phyloP scores from a whole-genome alignment of 768 basidiomycete species.

The Epithele typhae region DNA sequence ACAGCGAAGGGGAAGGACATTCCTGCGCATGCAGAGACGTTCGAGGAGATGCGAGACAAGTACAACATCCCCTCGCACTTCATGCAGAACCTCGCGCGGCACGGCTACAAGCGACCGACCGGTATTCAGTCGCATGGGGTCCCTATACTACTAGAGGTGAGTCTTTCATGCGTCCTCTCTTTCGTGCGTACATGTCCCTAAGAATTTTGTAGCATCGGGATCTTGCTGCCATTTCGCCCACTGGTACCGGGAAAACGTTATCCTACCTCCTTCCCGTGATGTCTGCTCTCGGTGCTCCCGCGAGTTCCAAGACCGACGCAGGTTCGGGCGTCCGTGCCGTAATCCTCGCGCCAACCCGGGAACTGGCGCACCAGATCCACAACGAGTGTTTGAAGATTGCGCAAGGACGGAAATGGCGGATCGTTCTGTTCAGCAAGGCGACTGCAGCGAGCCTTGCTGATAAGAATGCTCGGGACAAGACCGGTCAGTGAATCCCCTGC shows the following conservation, averaged over 20 bases:
- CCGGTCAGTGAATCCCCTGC: constrained; percentile 46
- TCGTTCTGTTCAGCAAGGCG: constrained; percentile 83
- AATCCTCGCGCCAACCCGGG: constrained; percentile 87
- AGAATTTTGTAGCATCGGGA: constrained; percentile 58
- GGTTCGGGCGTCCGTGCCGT: constrained; percentile 70
- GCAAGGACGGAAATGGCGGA: constrained; percentile 78
- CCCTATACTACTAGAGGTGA: constrained; percentile 75
- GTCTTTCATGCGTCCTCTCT: constrained; percentile 17
- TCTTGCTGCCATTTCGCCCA: constrained; percentile 92
- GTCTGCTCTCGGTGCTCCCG: constrained; percentile 50
- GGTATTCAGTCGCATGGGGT: constrained; percentile 78
- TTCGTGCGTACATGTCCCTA: not conserved
- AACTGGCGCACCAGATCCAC: constrained; percentile 93
- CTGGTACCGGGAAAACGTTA: constrained; percentile 95
- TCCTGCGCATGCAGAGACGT: constrained; percentile 53
- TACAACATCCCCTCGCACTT: constrained; percentile 58
- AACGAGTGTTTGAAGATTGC: constrained; percentile 85
- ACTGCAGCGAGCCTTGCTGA: constrained; percentile 79
- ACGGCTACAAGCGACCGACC: constrained; percentile 66
- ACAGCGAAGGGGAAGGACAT: constrained; percentile 69
- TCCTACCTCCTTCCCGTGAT: constrained; percentile 87
- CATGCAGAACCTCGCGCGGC: constrained; percentile 56
- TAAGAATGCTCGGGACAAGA: constrained; percentile 68
- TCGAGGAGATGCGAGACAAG: constrained; percentile 53
- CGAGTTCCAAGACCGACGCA: constrained; percentile 37